These are phyloP conservation scores for Solanum paucissectum DNA, from an alignment of 257 asterid genomes.

Conservation along the genomic window DNA sequence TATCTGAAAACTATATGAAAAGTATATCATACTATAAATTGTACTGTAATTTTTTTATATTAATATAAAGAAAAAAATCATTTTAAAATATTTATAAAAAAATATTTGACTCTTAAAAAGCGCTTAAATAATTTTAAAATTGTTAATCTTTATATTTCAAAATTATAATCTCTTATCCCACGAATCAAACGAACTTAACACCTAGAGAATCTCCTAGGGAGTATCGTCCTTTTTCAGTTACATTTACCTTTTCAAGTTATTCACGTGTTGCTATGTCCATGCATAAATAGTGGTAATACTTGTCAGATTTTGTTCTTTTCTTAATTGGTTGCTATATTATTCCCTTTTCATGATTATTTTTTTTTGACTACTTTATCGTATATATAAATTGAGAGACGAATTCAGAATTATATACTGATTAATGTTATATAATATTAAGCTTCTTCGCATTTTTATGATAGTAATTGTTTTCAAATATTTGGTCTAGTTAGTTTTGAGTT, in stretches of 20 bases:
- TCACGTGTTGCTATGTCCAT: slow-evolving; percentile 41
- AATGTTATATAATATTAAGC: too few species aligned
- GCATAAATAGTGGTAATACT: neutral
- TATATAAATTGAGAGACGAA: too few species aligned
- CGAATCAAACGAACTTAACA: neutral
- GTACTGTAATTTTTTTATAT: too few species aligned
- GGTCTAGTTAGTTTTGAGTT: neutral
- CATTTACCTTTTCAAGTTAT: slow-evolving; percentile 9
- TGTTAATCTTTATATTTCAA: neutral
- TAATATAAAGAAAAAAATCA: too few species aligned
- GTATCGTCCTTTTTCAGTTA: slow-evolving; percentile 13
- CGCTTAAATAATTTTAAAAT: neutral
- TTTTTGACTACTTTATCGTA: neutral
- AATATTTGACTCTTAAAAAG: too few species aligned
- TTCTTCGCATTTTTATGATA: neutral
- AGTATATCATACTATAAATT: too few species aligned
- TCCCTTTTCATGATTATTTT: slow-evolving; percentile 13
- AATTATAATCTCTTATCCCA: neutral
- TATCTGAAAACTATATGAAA: neutral
- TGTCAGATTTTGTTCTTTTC: slow-evolving; percentile 42
- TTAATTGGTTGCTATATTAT: slow-evolving; percentile 22
- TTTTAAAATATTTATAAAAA: too few species aligned
- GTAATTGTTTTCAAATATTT: too few species aligned
- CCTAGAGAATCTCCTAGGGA: neutral
- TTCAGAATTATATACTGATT: too few species aligned